Percentiles rank a stretch among this genome's conserved stretches.
phyloP scores from a whole-genome alignment of 768 basidiomycete genomes.

The Phylloporus arenicola region DNA sequence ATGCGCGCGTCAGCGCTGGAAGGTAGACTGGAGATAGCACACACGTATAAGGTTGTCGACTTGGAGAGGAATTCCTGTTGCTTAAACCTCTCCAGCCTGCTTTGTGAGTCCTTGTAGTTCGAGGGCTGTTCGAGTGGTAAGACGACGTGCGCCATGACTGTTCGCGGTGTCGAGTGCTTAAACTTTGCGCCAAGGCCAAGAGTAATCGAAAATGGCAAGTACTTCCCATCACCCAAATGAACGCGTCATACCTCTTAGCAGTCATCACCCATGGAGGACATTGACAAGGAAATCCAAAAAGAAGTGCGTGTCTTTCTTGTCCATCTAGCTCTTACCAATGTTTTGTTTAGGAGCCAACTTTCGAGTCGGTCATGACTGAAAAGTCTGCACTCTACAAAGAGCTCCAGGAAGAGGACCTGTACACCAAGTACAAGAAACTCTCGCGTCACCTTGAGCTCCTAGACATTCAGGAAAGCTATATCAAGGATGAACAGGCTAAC shows the following conservation, averaged over 20 bases:
- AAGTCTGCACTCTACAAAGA: constrained; percentile 84
- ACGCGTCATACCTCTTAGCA: constrained; percentile 26
- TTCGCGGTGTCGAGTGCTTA: constrained; percentile 2
- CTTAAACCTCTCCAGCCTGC: constrained; percentile 67
- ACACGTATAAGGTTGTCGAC: constrained; percentile 87
- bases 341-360: constrained; percentile 71
- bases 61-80: constrained; percentile 78
- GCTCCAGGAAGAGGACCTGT: constrained; percentile 87
- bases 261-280: constrained; percentile 67
- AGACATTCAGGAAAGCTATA: constrained; percentile 91
- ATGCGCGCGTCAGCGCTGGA: constrained; percentile 11
- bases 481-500: constrained; percentile 98
- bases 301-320: constrained; percentile 47
- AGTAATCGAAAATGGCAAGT: constrained; percentile 20
- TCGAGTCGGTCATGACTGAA: constrained; percentile 82
- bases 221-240: constrained; percentile 24
- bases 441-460: constrained; percentile 93
- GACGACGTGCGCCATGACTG: constrained; percentile 80
- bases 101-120: constrained; percentile 94
- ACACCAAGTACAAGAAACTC: constrained; percentile 96
- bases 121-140: constrained; percentile 86
- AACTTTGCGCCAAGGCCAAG: background rate
- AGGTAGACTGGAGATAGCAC: constrained; percentile 28
- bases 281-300: constrained; percentile 79
- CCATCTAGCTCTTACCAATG: background rate